Evolutionary conservation across 2,329 filamentous ascomycete species (phyloP), one percentile per base, ranked within the genome.

Genomic region (Peltaster fructicola): DNA sequence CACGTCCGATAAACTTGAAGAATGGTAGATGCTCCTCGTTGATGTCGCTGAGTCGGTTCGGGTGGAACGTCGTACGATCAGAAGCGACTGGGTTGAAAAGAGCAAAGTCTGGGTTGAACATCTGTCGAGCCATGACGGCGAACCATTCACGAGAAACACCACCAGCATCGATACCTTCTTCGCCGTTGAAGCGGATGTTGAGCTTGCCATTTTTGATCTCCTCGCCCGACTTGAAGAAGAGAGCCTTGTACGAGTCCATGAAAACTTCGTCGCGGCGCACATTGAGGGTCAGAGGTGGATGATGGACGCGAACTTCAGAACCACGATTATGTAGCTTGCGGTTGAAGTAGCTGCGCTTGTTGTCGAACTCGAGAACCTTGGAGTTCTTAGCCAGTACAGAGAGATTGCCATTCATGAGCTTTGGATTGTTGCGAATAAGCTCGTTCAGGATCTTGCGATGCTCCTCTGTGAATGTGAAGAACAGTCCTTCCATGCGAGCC

Each of bases 121-220:
- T 98, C 45, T 93, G 88, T 32, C 88, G 71, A 15, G 90, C 75
- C 37, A 98, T 75, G 25, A 92, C 85, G 50, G 93, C 85, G 65
- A 98, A 98, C 88, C 90, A 98, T 57, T 98, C 88, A 45, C 90
- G 73, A 17, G 85, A 93, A 22, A 98, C 85, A 55, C 88, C 88
- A 38, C 88, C 90, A 26, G 88, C 88, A 53, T 98, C 90, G 20
- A 98, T 82, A 51, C 90, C 88, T 50, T 98, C 88, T 56, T 98
- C 88, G 16, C 82, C 82, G 40, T 88, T 79, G 68, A 98, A 98
- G 26, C 85, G 75, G 41, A 98, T 91, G 51, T 84, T 98, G 35
- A 98, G 69, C 55, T 98, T 98, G 41, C 90, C 88, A 48, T 90
- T 93, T 56, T 98, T 98, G 71, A 98, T 90, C 56, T 98, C 90